These are phyloP conservation scores for Isochrysis galbana DNA, from an alignment of 78 protist genomes.

Conservation along the genomic window DNA sequence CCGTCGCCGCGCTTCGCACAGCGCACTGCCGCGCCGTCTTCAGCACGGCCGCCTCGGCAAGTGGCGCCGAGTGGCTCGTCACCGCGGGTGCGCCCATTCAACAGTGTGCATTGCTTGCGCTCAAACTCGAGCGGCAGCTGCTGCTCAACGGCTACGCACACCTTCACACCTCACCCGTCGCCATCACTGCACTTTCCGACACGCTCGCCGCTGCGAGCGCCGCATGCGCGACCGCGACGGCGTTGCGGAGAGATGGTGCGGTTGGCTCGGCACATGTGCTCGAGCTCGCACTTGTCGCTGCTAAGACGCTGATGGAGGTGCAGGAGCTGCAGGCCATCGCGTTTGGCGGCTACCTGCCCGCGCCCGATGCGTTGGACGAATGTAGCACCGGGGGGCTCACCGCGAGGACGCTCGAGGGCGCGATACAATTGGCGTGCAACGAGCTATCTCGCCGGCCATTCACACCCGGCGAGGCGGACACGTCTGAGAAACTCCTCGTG, in stretches of 20 bases:
- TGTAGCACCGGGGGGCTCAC: too few species aligned
- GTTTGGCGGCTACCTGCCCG: background rate
- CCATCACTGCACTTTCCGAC: too few species aligned
- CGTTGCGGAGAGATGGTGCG: background rate
- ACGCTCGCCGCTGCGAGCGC: background rate
- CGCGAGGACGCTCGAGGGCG: too few species aligned
- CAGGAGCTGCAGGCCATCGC: conserved; percentile 2
- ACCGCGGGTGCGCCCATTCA: background rate
- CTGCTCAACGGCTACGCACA: background rate
- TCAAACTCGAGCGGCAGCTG: conserved; percentile 7
- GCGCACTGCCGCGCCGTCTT: background rate
- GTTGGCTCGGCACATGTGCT: too few species aligned
- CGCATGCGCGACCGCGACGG: background rate
- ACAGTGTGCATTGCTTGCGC: background rate
- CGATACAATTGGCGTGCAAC: background rate
- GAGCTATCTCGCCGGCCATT: background rate
- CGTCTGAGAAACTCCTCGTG: background rate
- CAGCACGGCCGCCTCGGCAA: background rate
- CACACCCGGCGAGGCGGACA: background rate
- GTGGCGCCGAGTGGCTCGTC: background rate
- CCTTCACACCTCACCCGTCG: background rate
- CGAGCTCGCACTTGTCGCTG: background rate
- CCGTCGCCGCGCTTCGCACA: background rate
- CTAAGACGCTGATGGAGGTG: background rate
- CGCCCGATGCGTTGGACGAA: background rate